phyloP scores from a whole-genome alignment of 2,329 filamentous ascomycete species.

The Cryphonectria radicalis region DNA sequence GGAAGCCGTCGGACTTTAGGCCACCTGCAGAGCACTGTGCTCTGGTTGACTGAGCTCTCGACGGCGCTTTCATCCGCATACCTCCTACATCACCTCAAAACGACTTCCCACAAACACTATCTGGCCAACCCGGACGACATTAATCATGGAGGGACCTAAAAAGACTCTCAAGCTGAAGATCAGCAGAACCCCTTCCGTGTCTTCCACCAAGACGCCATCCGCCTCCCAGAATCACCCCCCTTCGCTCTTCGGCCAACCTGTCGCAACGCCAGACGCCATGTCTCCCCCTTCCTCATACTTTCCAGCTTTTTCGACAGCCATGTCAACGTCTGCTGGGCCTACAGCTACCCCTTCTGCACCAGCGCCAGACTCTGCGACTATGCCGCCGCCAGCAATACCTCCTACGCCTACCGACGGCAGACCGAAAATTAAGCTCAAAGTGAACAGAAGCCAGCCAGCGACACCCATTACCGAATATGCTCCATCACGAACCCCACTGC shows the following conservation, averaged over 20 bases:
- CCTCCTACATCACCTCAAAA: not conserved
- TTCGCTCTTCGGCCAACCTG: constrained; percentile 12
- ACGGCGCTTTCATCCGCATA: not conserved
- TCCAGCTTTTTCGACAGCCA: constrained; percentile 2
- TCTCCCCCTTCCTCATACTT: constrained; percentile 18
- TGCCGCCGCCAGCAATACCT: constrained; percentile 28
- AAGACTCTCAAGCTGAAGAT: constrained; percentile 30
- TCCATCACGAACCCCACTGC: constrained; percentile 26
- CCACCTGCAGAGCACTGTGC: not conserved
- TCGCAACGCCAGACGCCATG: constrained; percentile 26
- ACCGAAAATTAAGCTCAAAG: constrained; percentile 36
- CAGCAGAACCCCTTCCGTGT: constrained; percentile 24
- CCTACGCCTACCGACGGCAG: constrained; percentile 29
- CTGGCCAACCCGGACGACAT: not conserved
- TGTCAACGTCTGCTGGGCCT: constrained; percentile 7
- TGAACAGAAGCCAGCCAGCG: constrained; percentile 33
- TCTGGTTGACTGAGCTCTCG: not conserved
- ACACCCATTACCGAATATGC: constrained; percentile 35
- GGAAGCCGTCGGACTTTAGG: not conserved
- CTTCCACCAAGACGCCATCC: constrained; percentile 20
- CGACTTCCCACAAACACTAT: not conserved
- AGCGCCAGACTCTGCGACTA: constrained; percentile 17
- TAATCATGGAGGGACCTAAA: constrained; percentile 28
- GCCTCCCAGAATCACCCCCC: constrained; percentile 6
- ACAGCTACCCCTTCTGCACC: not conserved